Evolutionary conservation across 2,329 filamentous ascomycete species (phyloP).

Genomic region (Claviceps humidiphila): DNA sequence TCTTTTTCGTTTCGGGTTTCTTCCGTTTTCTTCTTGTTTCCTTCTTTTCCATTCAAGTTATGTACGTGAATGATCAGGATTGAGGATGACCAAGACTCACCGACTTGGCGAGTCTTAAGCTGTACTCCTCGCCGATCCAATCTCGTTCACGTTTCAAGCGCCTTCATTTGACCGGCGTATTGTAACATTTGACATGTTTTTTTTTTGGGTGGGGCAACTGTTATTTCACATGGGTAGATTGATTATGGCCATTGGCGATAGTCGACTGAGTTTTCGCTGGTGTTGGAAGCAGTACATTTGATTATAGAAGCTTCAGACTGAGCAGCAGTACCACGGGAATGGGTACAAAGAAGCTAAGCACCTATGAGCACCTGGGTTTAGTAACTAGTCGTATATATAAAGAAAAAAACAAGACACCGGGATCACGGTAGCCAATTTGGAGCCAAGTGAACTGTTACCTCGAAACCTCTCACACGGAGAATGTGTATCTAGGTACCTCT

Average conservation of each 20-base stretch:
- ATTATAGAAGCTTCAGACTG: background rate
- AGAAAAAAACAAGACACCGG: background rate
- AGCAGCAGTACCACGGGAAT: background rate
- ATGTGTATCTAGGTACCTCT: no score
- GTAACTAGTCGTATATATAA: background rate
- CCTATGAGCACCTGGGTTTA: background rate
- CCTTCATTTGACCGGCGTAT: background rate
- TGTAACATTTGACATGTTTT: background rate
- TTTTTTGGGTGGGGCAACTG: background rate
- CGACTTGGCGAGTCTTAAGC: background rate
- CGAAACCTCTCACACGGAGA: no score
- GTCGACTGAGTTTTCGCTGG: background rate
- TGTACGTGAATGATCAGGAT: constrained; percentile 7
- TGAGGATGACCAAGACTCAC: constrained; percentile 10
- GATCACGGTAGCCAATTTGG: background rate
- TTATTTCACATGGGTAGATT: background rate
- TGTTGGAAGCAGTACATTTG: background rate
- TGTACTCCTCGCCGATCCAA: background rate
- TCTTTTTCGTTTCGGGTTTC: constrained; percentile 2
- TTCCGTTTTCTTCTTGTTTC: constrained; percentile 4
- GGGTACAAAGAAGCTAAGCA: background rate
- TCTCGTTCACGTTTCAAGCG: background rate
- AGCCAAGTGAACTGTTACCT: no score
- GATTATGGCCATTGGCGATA: background rate
- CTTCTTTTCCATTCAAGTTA: background rate